Evolutionary conservation across 1,284 basidiomycete genomes (phyloP).

Genomic region (Trametes hirsuta): DNA sequence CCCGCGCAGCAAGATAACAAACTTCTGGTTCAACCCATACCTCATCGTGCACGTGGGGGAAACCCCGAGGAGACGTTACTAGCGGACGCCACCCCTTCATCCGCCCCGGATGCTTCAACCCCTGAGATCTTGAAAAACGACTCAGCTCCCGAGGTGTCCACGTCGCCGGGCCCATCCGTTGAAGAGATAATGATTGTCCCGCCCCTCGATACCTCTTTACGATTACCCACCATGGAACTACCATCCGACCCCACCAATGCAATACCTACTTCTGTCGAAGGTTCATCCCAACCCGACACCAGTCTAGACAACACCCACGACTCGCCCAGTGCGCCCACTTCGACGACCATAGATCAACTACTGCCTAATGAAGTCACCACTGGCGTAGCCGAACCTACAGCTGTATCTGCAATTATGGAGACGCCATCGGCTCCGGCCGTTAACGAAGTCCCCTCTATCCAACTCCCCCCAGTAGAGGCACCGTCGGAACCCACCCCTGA

Average conservation of each 20-base stretch:
- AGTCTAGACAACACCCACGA: too few relatives aligned
- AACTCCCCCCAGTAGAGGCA: neutral
- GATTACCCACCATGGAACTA: neutral
- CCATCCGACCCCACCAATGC: neutral
- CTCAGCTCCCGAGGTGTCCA: neutral
- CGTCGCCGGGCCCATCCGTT: neutral
- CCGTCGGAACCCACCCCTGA: too few relatives aligned
- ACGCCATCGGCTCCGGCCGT: too few relatives aligned
- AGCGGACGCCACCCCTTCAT: neutral
- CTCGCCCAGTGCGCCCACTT: too few relatives aligned
- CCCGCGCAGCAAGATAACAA: neutral
- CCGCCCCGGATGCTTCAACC: neutral
- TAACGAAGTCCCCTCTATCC: neutral
- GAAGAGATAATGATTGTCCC: slow-evolving; percentile 12
- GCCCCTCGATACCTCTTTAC: neutral
- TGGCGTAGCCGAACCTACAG: too few relatives aligned
- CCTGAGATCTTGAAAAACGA: neutral
- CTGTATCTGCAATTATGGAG: too few relatives aligned
- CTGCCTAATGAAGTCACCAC: too few relatives aligned
- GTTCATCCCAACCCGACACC: neutral
- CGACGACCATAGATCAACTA: too few relatives aligned
- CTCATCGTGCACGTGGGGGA: slow-evolving; percentile 9
- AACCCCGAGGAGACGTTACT: slow-evolving; percentile 4
- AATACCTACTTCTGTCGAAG: neutral
- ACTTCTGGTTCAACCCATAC: slow-evolving; percentile 9